Conservation (phyloP, 257 asterid species). For the Craterostigma plantagineum region DNA sequence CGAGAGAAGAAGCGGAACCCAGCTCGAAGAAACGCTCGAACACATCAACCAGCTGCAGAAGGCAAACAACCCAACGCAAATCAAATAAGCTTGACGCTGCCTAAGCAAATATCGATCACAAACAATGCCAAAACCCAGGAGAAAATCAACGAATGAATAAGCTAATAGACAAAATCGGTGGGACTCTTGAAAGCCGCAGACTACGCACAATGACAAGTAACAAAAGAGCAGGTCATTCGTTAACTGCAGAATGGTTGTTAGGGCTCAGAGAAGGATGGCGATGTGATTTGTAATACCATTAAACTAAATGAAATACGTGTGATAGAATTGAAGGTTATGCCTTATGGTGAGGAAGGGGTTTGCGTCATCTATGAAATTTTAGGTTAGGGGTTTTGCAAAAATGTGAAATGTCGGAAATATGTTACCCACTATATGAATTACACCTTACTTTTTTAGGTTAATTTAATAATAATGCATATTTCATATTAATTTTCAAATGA, state of each 20-base stretch:
- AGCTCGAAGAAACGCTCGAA: background rate
- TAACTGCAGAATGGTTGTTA: too few species aligned
- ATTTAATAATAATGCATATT: too few species aligned
- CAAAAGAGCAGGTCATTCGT: background rate
- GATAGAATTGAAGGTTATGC: background rate
- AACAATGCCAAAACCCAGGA: conserved; percentile 6
- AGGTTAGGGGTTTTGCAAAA: background rate
- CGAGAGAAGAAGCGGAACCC: conserved; percentile 8
- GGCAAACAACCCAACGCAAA: too few species aligned
- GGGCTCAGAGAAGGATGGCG: too few species aligned
- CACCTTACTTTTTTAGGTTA: too few species aligned
- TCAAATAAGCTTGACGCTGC: too few species aligned
- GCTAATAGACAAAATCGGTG: background rate
- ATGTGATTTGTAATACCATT: too few species aligned
- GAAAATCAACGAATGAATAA: conserved; percentile 6
- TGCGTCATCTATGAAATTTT: background rate
- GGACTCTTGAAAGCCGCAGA: conserved; percentile 2
- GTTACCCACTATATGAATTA: too few species aligned
- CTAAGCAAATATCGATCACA: conserved; percentile 3
- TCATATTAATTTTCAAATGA: too few species aligned
- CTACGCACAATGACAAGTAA: background rate
- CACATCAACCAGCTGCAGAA: too few species aligned
- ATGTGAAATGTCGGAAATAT: background rate
- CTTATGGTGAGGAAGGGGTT: too few species aligned
- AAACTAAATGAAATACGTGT: too few species aligned